Base-by-base conservation (phyloP, 306 rosid genomes). In the Citrullus colocynthis region DNA sequence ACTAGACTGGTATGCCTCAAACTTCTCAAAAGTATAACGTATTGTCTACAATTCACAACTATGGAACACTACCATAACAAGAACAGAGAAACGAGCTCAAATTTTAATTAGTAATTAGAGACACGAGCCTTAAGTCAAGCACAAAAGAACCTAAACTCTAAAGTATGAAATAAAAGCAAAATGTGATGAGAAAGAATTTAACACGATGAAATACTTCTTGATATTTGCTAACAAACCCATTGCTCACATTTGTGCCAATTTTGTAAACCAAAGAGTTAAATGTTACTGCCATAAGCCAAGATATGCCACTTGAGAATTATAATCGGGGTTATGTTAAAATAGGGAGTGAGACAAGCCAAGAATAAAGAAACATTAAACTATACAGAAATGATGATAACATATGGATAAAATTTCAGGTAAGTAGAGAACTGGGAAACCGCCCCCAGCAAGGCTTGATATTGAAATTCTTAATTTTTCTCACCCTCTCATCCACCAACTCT, bases 1-100 rank as follows among this genome's bases (percentile, higher is more conserved):
- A 85, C 72, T 18, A 81, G 80, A 80, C 66, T 76, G 71, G 59
- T 30, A 74, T 82, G 37, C 74, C 79, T 81, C 76, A 81, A 71
- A 76, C 51, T 80, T 76, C 74, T 56, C 57, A 67, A 36, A 39
- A 37, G 9, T 37, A 65, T 37, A 65, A 3, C 5, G 16, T 37
- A 65, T 65, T 39, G 49, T 48, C 58, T 16, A 17, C n/a, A 41
- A 71, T 7, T 67, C 56, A 1, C 12, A 74, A 34, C 32, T 39
- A 76, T 7, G 48, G 24, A 3, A 57, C 12, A n/a, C 1, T 12
- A 32, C 7, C 13, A 30, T 32, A 20, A 56, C 56, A 21, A 20
- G 64, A 34, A 55, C 36, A 58, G 54, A 34, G 17, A 54, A 58
- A 56, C 12, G 52, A 76, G 67, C 79, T 76, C 61, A 52, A 73